phyloP scores from a whole-genome alignment of 2,329 filamentous ascomycete species.

The Fusarium pilosicola region DNA sequence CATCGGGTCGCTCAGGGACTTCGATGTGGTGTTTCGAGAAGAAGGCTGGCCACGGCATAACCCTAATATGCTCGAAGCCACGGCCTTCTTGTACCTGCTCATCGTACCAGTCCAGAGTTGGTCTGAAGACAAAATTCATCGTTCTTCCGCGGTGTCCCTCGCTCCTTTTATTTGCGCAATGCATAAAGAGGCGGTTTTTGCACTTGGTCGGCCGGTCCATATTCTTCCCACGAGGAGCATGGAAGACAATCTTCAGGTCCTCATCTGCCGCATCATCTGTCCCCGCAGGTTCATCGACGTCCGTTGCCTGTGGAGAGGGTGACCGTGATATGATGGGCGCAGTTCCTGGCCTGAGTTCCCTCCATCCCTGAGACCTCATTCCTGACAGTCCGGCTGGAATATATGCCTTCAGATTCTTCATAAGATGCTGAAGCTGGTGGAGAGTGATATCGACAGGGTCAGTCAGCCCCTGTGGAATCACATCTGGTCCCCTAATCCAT shows the following conservation, averaged over 20 bases:
- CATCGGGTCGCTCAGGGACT: constrained; percentile 31
- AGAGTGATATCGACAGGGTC: constrained; percentile 57
- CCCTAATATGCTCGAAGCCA: constrained; percentile 59
- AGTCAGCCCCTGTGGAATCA: constrained; percentile 25
- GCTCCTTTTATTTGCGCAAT: constrained; percentile 36
- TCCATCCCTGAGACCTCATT: constrained; percentile 53
- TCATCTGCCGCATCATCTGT: constrained; percentile 17
- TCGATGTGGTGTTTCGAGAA: constrained; percentile 47
- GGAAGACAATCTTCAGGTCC: constrained; percentile 55
- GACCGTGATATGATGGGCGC: background rate
- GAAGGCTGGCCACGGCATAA: constrained; percentile 56
- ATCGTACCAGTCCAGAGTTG: constrained; percentile 64
- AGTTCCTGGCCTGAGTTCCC: constrained; percentile 38
- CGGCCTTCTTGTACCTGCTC: constrained; percentile 59
- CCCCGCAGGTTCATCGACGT: constrained; percentile 18
- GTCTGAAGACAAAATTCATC: constrained; percentile 54
- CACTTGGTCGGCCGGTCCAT: constrained; percentile 46
- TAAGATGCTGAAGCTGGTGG: constrained; percentile 48
- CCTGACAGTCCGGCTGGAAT: constrained; percentile 49
- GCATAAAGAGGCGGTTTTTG: constrained; percentile 57
- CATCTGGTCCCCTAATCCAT: constrained; percentile 57
- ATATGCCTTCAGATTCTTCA: constrained; percentile 46
- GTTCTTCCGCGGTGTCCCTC: background rate
- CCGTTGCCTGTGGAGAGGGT: constrained; percentile 28
- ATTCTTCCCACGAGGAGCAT: constrained; percentile 53